Conservation (phyloP, 129 eudicot genomes). For the Gnaphalium uliginosum region DNA sequence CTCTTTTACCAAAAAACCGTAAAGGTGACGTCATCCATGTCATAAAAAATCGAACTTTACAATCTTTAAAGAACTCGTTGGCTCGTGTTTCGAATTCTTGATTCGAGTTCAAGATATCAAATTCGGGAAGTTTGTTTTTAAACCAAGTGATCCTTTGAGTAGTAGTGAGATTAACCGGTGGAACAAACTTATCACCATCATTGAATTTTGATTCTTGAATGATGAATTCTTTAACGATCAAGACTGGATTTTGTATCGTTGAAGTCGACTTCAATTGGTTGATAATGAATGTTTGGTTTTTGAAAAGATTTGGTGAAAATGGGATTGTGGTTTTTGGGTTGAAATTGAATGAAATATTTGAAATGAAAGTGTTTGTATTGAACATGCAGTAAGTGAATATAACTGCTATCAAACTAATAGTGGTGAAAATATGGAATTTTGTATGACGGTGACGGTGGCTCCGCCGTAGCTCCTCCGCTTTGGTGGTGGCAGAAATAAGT, state of each 20-base stretch:
- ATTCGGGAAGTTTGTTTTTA: constrained; percentile 38
- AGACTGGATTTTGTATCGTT: constrained; percentile 13
- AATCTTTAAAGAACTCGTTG: constrained; percentile 37
- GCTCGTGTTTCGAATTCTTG: constrained; percentile 42
- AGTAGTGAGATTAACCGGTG: constrained; percentile 38
- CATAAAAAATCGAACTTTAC: constrained; percentile 63
- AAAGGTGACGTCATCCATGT: constrained; percentile 76
- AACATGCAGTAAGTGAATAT: constrained; percentile 28
- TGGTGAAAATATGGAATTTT: constrained; percentile 29
- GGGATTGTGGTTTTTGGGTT: constrained; percentile 19
- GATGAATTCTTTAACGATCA: constrained; percentile 36
- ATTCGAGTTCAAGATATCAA: constrained; percentile 40
- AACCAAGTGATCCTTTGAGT: constrained; percentile 41
- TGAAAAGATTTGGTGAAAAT: constrained; percentile 11
- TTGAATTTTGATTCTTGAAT: constrained; percentile 12
- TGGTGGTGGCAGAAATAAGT: neutral
- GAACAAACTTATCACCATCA: constrained; percentile 20
- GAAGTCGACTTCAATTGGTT: constrained; percentile 40
- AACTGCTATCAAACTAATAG: constrained; percentile 19
- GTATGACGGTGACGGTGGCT: constrained; percentile 22
- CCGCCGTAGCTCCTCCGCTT: constrained; percentile 29
- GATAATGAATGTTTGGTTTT: constrained; percentile 31
- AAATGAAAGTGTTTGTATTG: constrained; percentile 30
- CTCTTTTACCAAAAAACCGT: constrained; percentile 49
- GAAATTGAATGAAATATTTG: constrained; percentile 27